A percentile compares a stretch with the other conserved stretches of the same genome.
phyloP scores from a whole-genome alignment of 2,329 filamentous ascomycete genomes.

The Aspergillus ruber region DNA sequence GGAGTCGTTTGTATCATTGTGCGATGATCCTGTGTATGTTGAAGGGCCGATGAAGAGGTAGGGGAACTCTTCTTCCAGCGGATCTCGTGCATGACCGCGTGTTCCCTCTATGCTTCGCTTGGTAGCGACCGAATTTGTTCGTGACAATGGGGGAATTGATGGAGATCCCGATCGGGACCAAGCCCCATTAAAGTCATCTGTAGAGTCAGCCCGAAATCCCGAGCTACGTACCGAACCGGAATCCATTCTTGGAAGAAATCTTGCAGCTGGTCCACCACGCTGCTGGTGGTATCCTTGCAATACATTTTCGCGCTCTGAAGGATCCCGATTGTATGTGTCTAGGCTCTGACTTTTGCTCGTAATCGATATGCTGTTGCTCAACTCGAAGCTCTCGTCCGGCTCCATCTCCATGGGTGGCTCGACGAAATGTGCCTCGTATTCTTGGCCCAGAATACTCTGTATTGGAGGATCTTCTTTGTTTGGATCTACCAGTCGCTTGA shows the following conservation, averaged over 20 bases:
- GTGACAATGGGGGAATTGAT: slow-evolving; percentile 20
- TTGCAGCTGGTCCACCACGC: slow-evolving; percentile 9
- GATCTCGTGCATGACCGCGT: slow-evolving; percentile 58
- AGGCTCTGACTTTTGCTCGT: slow-evolving; percentile 21
- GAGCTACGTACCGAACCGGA: slow-evolving; percentile 20
- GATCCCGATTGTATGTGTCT: slow-evolving; percentile 46
- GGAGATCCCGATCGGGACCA: slow-evolving; percentile 17
- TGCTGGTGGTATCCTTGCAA: slow-evolving; percentile 47
- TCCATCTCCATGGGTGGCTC: slow-evolving; percentile 52
- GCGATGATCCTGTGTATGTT: slow-evolving; percentile 31
- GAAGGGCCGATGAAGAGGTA: slow-evolving; percentile 71
- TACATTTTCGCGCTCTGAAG: slow-evolving; percentile 45
- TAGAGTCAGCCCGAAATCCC: slow-evolving; percentile 9
- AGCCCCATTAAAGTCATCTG: slow-evolving; percentile 11
- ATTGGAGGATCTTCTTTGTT: slow-evolving; percentile 46
- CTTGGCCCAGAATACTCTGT: slow-evolving; percentile 55
- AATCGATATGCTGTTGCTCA: slow-evolving; percentile 10
- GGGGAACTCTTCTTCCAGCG: slow-evolving; percentile 58
- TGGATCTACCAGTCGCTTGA: slow-evolving; percentile 66
- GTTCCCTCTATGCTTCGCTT: slow-evolving; percentile 41
- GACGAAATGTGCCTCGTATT: slow-evolving; percentile 48
- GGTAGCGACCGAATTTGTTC: slow-evolving; percentile 25
- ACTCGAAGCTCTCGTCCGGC: slow-evolving; percentile 25
- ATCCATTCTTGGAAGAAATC: slow-evolving; percentile 18
- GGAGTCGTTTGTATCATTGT: slow-evolving; percentile 9